Evolutionary conservation across 225 moss, liverwort and hornwort genomes (phyloP).

Genomic region (Bryoerythrophyllum caledonicum): DNA sequence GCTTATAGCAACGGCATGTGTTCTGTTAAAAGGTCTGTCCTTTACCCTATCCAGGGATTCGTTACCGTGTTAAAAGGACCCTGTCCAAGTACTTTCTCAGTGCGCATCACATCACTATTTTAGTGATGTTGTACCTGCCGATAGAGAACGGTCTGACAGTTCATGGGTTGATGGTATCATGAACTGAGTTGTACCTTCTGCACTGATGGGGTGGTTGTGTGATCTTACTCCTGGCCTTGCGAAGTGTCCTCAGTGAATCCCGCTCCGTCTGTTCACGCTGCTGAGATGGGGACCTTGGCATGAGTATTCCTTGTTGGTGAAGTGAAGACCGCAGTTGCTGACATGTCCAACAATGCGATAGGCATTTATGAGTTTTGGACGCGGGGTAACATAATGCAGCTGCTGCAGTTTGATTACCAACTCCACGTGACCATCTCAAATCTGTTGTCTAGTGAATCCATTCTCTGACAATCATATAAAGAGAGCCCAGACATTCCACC

Average conservation of each 20-base stretch:
- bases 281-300: background rate
- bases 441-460: constrained; percentile 9
- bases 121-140: background rate
- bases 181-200: background rate
- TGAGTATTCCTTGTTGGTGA: background rate
- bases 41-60: background rate
- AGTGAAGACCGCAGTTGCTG: background rate
- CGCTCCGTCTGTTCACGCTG: background rate
- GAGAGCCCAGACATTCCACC: constrained; percentile 13
- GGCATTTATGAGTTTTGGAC: background rate
- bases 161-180: background rate
- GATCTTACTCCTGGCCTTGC: background rate
- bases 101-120: background rate
- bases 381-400: background rate
- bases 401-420: background rate
- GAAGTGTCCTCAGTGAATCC: background rate
- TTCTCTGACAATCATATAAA: constrained; percentile 29
- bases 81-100: background rate
- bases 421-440: background rate
- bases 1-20: too few relatives aligned
- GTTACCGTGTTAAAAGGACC: background rate
- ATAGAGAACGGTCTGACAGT: constrained; percentile 7
- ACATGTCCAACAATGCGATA: background rate
- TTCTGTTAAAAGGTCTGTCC: constrained; percentile 13
- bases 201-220: background rate